phyloP scores from a whole-genome alignment of 225 moss, liverwort and hornwort genomes.

The Ulota crispa region DNA sequence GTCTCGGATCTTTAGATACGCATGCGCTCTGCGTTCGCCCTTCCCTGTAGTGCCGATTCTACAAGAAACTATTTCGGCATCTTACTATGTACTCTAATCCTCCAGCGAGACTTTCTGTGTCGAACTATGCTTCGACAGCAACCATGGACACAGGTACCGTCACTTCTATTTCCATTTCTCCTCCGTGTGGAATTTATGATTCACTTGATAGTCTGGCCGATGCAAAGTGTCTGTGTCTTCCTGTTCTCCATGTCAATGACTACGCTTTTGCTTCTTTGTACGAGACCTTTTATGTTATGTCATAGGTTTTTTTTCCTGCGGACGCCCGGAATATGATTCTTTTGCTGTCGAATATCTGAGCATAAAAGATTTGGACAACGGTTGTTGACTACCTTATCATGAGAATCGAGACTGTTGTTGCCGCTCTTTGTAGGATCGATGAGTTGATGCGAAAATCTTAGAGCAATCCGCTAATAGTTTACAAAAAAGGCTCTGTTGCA shows the following conservation, averaged over 20 bases:
- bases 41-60: slow-evolving; percentile 12
- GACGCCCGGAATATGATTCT: background rate
- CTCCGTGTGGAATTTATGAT: slow-evolving; percentile 14
- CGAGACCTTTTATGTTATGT: background rate
- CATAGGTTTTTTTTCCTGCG: background rate
- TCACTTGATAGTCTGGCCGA: slow-evolving; percentile 4
- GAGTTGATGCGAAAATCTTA: slow-evolving; percentile 2
- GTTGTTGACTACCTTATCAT: background rate
- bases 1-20: slow-evolving; percentile 28
- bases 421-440: background rate
- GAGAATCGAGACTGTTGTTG: background rate
- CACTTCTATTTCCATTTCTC: background rate
- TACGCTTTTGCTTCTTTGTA: background rate
- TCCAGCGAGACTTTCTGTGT: slow-evolving; percentile 42
- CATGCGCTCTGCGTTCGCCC: slow-evolving; percentile 25
- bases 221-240: background rate
- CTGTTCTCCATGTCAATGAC: slow-evolving; percentile 1
- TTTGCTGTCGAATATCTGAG: background rate
- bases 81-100: slow-evolving; percentile 48
- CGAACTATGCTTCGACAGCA: slow-evolving; percentile 32
- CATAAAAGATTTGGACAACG: slow-evolving; percentile 14
- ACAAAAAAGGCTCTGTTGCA: background rate
- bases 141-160: slow-evolving; percentile 52
- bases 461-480: slow-evolving; percentile 9
- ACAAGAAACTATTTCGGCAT: slow-evolving; percentile 21